Percentiles rank a stretch among this genome's conserved stretches.
Evolutionary conservation across 768 basidiomycete genomes (phyloP).

Genomic region (Rhodotorula kratochvilovae): DNA sequence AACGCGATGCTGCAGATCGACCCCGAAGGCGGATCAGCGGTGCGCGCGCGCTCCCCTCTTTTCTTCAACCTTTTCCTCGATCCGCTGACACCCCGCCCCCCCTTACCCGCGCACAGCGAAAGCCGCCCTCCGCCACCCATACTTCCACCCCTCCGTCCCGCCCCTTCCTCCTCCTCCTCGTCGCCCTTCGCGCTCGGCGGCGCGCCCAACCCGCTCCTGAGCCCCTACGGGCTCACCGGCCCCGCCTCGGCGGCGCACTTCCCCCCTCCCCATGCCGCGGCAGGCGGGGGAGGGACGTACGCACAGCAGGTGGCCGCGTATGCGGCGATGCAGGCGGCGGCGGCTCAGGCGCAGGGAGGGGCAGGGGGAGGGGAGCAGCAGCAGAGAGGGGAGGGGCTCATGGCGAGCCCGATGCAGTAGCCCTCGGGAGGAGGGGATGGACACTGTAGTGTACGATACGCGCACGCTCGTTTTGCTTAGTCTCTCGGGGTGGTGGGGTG

Average conservation of each 20-base stretch:
- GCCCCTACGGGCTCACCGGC: slow-evolving; percentile 20
- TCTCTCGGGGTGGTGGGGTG: too few relatives aligned
- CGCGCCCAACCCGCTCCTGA: slow-evolving; percentile 13
- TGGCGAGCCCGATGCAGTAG: slow-evolving; percentile 30
- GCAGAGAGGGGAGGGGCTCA: slow-evolving; percentile 5
- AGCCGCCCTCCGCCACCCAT: slow-evolving; percentile 29
- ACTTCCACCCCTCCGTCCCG: slow-evolving; percentile 19
- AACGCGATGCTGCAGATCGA: slow-evolving; percentile 36
- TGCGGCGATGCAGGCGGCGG: background rate
- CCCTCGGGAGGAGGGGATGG: too few relatives aligned
- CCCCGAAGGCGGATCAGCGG: slow-evolving; percentile 35
- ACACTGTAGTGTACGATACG: background rate
- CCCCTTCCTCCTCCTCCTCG: background rate
- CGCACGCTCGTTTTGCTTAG: too few relatives aligned
- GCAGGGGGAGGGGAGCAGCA: too few relatives aligned
- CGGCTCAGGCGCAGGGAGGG: background rate
- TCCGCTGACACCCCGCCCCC: too few relatives aligned
- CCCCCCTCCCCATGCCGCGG: background rate
- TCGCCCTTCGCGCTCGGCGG: background rate
- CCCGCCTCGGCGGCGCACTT: slow-evolving; percentile 19
- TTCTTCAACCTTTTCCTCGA: too few relatives aligned
- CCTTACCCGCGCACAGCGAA: slow-evolving; percentile 16
- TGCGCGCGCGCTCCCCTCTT: background rate
- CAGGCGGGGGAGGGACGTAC: background rate
- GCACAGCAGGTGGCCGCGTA: background rate